These are phyloP conservation scores for Picochlorum sp. DNA, from an alignment of 139 green algal species.

Conservation along the genomic window DNA sequence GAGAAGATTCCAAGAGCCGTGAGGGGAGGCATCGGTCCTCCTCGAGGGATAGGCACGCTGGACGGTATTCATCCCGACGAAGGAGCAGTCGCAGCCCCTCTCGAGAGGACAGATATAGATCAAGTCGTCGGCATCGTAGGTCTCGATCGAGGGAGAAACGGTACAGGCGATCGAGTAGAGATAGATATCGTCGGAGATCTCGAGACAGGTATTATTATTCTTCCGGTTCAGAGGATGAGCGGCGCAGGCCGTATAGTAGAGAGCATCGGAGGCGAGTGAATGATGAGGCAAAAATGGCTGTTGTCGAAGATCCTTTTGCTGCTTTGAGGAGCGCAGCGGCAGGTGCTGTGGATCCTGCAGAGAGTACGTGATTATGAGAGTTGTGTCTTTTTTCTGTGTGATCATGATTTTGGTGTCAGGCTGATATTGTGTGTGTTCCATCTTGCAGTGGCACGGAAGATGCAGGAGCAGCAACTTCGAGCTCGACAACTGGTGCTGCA, in stretches of 20 bases:
- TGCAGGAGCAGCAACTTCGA: conserved; percentile 73
- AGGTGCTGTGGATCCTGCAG: conserved; percentile 6
- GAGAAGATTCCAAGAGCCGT: too few relatives aligned
- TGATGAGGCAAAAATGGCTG: conserved; percentile 4
- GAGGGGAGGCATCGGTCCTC: not conserved
- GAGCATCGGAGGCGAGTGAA: conserved; percentile 17
- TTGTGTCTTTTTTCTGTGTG: not conserved
- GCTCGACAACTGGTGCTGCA: conserved; percentile 69
- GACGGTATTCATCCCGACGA: not conserved
- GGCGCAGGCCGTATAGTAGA: conserved; percentile 40
- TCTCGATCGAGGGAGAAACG: conserved; percentile 3
- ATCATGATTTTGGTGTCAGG: not conserved
- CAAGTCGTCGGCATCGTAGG: not conserved
- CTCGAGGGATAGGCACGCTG: conserved; percentile 10
- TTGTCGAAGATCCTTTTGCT: conserved; percentile 35
- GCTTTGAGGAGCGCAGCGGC: conserved; percentile 18
- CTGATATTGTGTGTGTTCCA: conserved; percentile 9
- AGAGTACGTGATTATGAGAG: conserved; percentile 20
- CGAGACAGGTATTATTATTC: not conserved
- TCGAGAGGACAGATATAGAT: not conserved
- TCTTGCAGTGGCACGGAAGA: conserved; percentile 31
- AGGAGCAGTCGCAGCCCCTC: not conserved
- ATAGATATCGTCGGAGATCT: not conserved
- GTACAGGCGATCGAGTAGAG: not conserved
- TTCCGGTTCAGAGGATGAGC: conserved; percentile 20